A percentile compares a stretch with the other conserved stretches of the same genome.
Evolutionary conservation across 306 rosid genomes (phyloP).

Genomic region (Senna tora): DNA sequence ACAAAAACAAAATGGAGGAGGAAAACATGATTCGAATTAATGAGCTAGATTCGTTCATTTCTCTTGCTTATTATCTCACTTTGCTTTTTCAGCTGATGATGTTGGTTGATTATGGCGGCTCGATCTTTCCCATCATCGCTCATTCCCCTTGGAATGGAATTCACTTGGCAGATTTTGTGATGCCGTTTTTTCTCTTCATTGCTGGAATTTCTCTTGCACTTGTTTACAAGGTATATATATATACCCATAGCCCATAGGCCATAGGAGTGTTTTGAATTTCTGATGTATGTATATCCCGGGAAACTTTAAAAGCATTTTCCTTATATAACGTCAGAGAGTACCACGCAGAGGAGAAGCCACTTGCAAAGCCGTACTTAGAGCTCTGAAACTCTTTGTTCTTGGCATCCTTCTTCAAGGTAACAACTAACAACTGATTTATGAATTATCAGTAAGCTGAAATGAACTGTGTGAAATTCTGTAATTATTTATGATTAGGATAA

Average conservation of each 20-base stretch:
- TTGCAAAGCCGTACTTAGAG: conserved; percentile 61
- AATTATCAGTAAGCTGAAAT: not conserved
- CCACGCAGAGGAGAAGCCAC: conserved; percentile 60
- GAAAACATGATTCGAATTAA: not conserved
- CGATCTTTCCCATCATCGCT: conserved; percentile 66
- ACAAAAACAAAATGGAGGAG: not conserved
- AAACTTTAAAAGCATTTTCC: not conserved
- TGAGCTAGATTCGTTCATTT: too few relatives aligned
- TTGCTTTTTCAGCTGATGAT: conserved; percentile 74
- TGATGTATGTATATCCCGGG: not conserved
- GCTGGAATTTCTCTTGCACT: conserved; percentile 83
- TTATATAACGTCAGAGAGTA: conserved; percentile 50
- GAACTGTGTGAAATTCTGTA: not conserved
- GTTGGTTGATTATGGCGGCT: conserved; percentile 75
- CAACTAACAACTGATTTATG: not conserved
- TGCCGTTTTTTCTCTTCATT: conserved; percentile 89
- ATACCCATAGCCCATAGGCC: too few relatives aligned
- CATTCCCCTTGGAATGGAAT: conserved; percentile 88
- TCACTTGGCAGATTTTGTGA: conserved; percentile 82
- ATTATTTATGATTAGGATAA: not conserved
- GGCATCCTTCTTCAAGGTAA: conserved; percentile 92
- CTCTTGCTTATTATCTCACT: too few relatives aligned
- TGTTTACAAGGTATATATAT: conserved; percentile 80
- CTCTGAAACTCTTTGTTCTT: conserved; percentile 58
- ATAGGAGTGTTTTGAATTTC: not conserved